Base-by-base conservation (phyloP, 108 stramenopile genomes). In the Fragilaria crotonensis region DNA sequence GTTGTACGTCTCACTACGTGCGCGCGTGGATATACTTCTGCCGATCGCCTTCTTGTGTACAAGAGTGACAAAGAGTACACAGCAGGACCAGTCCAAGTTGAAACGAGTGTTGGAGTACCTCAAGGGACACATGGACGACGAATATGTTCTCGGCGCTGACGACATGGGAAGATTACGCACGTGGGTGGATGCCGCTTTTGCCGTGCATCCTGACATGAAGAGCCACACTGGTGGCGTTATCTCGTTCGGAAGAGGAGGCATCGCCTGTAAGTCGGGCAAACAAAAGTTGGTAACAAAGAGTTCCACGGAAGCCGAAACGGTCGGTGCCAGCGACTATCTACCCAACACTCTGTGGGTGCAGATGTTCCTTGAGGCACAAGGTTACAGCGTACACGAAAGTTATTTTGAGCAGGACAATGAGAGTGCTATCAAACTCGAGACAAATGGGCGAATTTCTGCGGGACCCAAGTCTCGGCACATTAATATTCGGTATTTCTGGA, bases 161-260 rank as follows among this genome's bases (percentile, higher is more conserved):
- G 25, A 33, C 22, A 41, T 7, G 7, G 41, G 49, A 0, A 30
- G 65, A 18, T 28, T 71, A 14, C 52, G 64, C 19, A 78, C 72
- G 73, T 77, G 59, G 57, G 60, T 84, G 4, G 83, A 84, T 61
- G 76, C 67, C 20, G 48, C 73, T 31, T 72, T 57, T 54, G 73
- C 73, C 21, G 70, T 73, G 4, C 79, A 80, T 44, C 17, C 26
- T 1, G 80, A 81, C 54, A 64, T 67, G 45, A 45, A 53, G 21
- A 68, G 80, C 26, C 80, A 81, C 44, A 67, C 73, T 4, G 83
- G 83, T 29, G 70, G 50, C n/a, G 45, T 18, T 28, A 64, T 79
- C 62, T 52, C 68, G 2, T 26, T 76, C 11, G 78, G 78, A 14
- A 60, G 51, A 48, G 36, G 36, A 41, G 7, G 36, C 2, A 27